Conservation (phyloP, 2,329 filamentous ascomycete genomes). For the Lachnellula cervina region DNA sequence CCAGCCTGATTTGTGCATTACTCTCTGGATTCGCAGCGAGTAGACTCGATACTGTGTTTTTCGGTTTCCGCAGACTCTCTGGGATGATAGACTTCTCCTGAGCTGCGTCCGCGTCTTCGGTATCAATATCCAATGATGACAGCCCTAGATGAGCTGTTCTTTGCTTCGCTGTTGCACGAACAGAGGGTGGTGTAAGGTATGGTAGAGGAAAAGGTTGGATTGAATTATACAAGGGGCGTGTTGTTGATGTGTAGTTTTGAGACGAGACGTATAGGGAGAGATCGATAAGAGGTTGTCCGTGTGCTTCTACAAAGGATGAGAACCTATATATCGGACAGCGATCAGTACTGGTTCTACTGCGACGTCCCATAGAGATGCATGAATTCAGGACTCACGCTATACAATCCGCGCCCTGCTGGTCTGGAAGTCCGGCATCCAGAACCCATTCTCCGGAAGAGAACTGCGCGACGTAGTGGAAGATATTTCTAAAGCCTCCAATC, state of each 20-base stretch:
- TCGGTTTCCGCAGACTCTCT: constrained; percentile 29
- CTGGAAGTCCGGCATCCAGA: constrained; percentile 40
- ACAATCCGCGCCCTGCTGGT: constrained; percentile 42
- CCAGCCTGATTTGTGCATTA: constrained; percentile 68
- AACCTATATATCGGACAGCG: constrained; percentile 36
- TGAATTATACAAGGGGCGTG: constrained; percentile 73
- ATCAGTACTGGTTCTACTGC: not conserved
- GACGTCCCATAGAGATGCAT: not conserved
- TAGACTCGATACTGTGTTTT: constrained; percentile 47
- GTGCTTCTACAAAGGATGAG: constrained; percentile 66
- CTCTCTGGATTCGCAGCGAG: constrained; percentile 65
- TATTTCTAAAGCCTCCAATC: constrained; percentile 49
- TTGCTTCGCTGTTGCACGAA: constrained; percentile 64
- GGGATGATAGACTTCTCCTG: constrained; percentile 32
- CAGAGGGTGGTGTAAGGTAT: constrained; percentile 73
- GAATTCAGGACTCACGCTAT: constrained; percentile 38
- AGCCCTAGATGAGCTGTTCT: constrained; percentile 68
- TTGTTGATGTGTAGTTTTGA: constrained; percentile 75
- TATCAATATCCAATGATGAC: constrained; percentile 60
- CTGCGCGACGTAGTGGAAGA: constrained; percentile 43
- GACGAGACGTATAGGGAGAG: constrained; percentile 87
- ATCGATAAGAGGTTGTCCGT: constrained; percentile 74
- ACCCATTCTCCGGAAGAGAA: constrained; percentile 43
- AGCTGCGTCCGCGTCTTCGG: constrained; percentile 33
- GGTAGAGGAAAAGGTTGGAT: constrained; percentile 83